Evolutionary conservation across 2,329 filamentous ascomycete genomes (phyloP).

Genomic region (Talaromyces funiculosus): DNA sequence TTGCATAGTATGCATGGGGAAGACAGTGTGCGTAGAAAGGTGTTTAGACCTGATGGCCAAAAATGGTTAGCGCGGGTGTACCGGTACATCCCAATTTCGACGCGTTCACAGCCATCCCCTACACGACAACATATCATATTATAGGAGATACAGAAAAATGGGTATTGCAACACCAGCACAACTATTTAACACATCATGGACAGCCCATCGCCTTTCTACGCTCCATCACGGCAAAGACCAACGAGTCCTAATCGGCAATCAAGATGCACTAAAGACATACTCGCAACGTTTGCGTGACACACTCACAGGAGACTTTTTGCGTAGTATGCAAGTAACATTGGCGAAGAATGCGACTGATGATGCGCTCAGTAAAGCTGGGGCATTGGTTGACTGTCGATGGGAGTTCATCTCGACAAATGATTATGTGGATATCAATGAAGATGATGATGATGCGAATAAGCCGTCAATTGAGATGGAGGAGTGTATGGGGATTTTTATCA

Average conservation of each 20-base stretch:
- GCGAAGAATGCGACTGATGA: slow-evolving; percentile 30
- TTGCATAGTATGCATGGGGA: too few relatives aligned
- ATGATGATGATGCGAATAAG: slow-evolving; percentile 23
- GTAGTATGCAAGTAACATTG: slow-evolving; percentile 39
- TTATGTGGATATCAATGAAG: not conserved
- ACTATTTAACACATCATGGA: slow-evolving; percentile 51
- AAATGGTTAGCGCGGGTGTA: not conserved
- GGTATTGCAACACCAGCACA: slow-evolving; percentile 28
- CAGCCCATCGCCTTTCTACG: slow-evolving; percentile 50
- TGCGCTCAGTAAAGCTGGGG: slow-evolving; percentile 32
- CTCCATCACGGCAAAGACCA: slow-evolving; percentile 44
- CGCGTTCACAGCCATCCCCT: not conserved
- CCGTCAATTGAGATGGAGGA: slow-evolving; percentile 20
- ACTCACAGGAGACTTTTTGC: slow-evolving; percentile 45
- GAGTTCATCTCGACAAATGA: slow-evolving; percentile 26
- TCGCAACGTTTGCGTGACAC: slow-evolving; percentile 45
- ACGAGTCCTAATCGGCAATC: slow-evolving; percentile 30
- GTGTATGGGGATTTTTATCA: slow-evolving; percentile 43
- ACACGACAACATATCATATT: not conserved
- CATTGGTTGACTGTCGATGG: slow-evolving; percentile 46
- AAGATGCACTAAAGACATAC: slow-evolving; percentile 38
- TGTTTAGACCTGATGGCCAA: not conserved
- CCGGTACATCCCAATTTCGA: not conserved
- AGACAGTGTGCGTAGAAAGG: not conserved
- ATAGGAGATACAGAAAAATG: slow-evolving; percentile 18